Conservation (phyloP, 1,139 yeast species). For the Pneumocystis jirovecii region DNA sequence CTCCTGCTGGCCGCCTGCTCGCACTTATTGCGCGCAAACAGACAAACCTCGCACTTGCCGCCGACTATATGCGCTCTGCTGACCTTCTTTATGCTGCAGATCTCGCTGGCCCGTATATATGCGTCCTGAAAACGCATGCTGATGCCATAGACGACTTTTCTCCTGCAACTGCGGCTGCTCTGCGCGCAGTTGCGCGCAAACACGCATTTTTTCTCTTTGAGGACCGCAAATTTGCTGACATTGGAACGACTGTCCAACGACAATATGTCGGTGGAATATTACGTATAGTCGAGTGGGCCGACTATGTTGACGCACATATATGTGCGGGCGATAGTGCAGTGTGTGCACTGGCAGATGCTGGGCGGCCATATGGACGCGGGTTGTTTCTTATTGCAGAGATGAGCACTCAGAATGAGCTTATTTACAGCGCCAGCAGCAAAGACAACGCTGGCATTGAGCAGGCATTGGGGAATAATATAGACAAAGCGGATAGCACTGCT, state of each 20-base stretch:
- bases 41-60: conserved; percentile 90
- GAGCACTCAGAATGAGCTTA: conserved; percentile 50
- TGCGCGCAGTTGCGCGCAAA: conserved; percentile 52
- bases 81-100: conserved; percentile 65
- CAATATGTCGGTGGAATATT: conserved; percentile 87
- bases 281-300: conserved; percentile 86
- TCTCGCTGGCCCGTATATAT: conserved; percentile 75
- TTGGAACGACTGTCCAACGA: conserved; percentile 92
- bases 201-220: conserved; percentile 82
- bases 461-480: too few relatives aligned
- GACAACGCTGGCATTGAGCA: too few relatives aligned
- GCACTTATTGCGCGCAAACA: conserved; percentile 62
- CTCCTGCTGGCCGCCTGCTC: conserved; percentile 65
- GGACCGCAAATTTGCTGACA: conserved; percentile 96
- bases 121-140: conserved; percentile 85
- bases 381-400: conserved; percentile 89
- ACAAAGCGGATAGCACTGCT: too few relatives aligned
- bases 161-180: conserved; percentile 65
- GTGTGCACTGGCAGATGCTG: conserved; percentile 40
- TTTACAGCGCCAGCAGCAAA: too few relatives aligned
- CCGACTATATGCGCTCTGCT: conserved; percentile 66
- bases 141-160: conserved; percentile 84
- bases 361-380: conserved; percentile 38
- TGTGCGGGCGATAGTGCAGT: conserved; percentile 93
- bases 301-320: conserved; percentile 94